Evolutionary conservation across 1,284 basidiomycete genomes (phyloP), one percentile per base, ranked within the genome.

Genomic region (Trichosporon coremiiforme): DNA sequence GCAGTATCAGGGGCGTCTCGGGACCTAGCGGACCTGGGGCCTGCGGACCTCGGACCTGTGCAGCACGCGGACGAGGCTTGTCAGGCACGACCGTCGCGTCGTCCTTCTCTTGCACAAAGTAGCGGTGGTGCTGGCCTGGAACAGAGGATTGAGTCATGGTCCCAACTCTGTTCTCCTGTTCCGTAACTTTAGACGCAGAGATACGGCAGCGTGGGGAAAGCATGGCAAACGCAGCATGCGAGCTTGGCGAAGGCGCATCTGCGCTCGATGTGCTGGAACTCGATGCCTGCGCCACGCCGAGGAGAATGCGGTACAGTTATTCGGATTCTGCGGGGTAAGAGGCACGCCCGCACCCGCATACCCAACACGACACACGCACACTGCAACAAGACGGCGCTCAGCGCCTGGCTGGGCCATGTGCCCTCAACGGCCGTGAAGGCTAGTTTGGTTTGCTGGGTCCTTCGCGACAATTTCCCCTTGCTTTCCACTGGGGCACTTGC

Each of bases 151-250:
- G 38, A 45, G 64, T 65, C 45, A 50, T 65, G 9, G 50, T 53
- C 31, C 45, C 45, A 45, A 65, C 64, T 65, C 31, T 41, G 38
- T 45, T 65, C 33, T 33, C 64, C n/a, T 65, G 38, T 50, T 41
- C 45, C 25, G 38, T 65, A 65, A 62, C 15, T 62, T 57, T 62
- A 62, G 31, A 62, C 57, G 57, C 57, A 62, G 57, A 31, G 57
- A 31, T 33, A 62, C 57, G 31, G 31, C 29, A 62, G 29, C 57
- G 29, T 62, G 57, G 36, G 57, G 29, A 62, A 17, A 25, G 50
- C 50, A 22, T 53, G 9, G 36, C 36, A 38, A 38, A 13, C 13
- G 50, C 20, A 25, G 25, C 25, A 25, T 25, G 25, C 25, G 25
- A 25, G 25, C 25, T 25, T 25, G 25, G 25, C 25, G 25, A 25